Base-by-base conservation (phyloP, 306 rosid genomes). In the Psophocarpus tetragonolobus region DNA sequence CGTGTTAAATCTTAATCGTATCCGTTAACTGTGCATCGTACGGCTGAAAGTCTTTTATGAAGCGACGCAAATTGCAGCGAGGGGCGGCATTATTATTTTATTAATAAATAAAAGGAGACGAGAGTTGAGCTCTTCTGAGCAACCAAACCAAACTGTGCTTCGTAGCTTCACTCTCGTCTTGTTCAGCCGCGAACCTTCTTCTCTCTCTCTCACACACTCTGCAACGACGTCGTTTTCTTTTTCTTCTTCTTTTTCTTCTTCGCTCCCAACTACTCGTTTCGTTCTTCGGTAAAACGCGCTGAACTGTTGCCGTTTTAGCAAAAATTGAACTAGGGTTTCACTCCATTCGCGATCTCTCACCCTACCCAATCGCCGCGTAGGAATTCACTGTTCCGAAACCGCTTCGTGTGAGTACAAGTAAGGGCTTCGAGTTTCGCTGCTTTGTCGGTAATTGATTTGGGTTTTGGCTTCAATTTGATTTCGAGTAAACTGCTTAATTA, bases 321-420 rank as follows among this genome's bases (percentile, higher is more conserved):
- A 67, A 2, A 67, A 5, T 51, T 75, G 68, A 26, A 4, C 23
- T 70, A 82, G 82, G 85, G 82, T 82, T 82, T 82, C 85, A 23
- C 17, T 62, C n/a, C 4, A 9, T 13, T 73, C 4, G 36, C 33
- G 73, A 81, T 75, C 81, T 75, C n/a, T 18, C 54, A 4, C 51
- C 21, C 71, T 63, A 15, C 18, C 51, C 61, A 69, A 38, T 75
- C 32, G 36, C 73, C 5, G 67, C 58, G 12, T 64, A 58, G 38
- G 13, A 48, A 12, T 74, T 57, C 57, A 15, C 70, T 2, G 15
- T 69, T 73, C 2, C 10, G 3, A n/a, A 57, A 24, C 10, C 26
- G 35, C 17, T 35, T 48, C 39, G 30, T 23, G 9, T 35, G 68
- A 26, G 41, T 33, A 12, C 41, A 24, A 58, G 54, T 3, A 58